Base-by-base conservation (phyloP, 2,329 filamentous ascomycete genomes). In the Monilinia vaccinii-corymbosi region DNA sequence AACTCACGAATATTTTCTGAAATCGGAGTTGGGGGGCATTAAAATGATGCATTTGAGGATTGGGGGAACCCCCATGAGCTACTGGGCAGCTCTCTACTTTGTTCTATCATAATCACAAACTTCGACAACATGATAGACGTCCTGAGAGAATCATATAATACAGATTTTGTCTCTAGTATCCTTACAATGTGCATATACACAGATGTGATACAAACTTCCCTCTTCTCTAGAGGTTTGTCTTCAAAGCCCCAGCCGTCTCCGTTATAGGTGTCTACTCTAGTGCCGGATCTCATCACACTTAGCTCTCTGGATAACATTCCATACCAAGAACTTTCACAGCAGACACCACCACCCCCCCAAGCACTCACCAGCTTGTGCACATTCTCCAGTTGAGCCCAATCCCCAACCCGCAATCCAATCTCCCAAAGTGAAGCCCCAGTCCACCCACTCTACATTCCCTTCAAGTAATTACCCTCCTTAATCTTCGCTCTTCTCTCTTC, bases 391-490 rank as follows among this genome's bases (percentile, higher is more conserved):
- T 44, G 25, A 42, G 13, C n/a, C 28, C 32, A 44, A 13, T 34
- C 7, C 52, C 7, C 23, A 32, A 13, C 25, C 7, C 52, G 4
- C 23, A 32, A 58, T 32, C 13, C 38, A 13, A 18, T 31, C 8
- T 14, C 25, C 23, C 18, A 42, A 31, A 23, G 13, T 16, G 10
- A 45, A 25, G 42, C 21, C 21, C 34, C 34, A 14, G 14, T 36
- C 34, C 42, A 14, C 16, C 14, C 42, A 45, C 40, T 52, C 53
- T 63, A 71, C 87, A 92, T 90, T 47, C 84, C 83, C 81, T 87
- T 89, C 75, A 94, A 81, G 80, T 91, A 94, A 76, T 94, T 94
- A 71, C 75, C 76, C 79, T 94, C 89, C 83, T 92, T 93, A 71
- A 94, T 94, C 75, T 80, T 82, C 62, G 81, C 82, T 75, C 86